These are phyloP conservation scores for Rubia yunnanensis DNA, from an alignment of 257 asterid species.

Conservation along the genomic window DNA sequence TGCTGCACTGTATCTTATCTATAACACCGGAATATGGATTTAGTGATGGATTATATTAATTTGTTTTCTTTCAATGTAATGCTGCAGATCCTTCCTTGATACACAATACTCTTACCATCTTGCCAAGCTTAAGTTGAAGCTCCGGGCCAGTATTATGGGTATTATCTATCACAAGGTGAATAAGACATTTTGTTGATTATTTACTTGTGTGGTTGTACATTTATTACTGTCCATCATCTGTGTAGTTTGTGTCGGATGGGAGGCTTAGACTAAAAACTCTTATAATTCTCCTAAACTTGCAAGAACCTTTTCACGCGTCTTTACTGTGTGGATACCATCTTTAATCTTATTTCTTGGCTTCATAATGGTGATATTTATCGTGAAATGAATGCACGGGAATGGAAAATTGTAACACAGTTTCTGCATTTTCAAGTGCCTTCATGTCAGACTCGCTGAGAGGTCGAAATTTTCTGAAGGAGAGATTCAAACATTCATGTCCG, in stretches of 20 bases:
- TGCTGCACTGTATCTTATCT: background rate
- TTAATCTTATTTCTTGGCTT: background rate
- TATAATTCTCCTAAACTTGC: background rate
- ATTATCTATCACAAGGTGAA: conserved; percentile 76
- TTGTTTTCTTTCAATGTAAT: conserved; percentile 14
- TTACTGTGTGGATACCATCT: background rate
- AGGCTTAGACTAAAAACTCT: background rate
- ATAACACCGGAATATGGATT: background rate
- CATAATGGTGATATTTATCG: background rate
- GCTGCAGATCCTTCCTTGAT: conserved; percentile 88
- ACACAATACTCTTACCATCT: conserved; percentile 82
- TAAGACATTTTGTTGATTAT: background rate
- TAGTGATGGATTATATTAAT: background rate
- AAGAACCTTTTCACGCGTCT: too few relatives aligned
- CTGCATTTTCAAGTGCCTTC: conserved; percentile 55
- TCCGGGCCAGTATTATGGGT: conserved; percentile 87
- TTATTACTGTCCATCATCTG: background rate
- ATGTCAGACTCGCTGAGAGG: conserved; percentile 73
- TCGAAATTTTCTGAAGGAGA: conserved; percentile 95
- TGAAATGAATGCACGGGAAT: background rate
- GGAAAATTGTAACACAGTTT: background rate
- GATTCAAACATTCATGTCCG: conserved; percentile 97
- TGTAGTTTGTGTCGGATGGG: background rate
- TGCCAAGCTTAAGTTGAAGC: conserved; percentile 70
- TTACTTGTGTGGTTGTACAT: background rate